A percentile compares a stretch with the other conserved stretches of the same genome.
phyloP scores from a whole-genome alignment of 1,139 yeast genomes.

The Geotrichum histeridarum region DNA sequence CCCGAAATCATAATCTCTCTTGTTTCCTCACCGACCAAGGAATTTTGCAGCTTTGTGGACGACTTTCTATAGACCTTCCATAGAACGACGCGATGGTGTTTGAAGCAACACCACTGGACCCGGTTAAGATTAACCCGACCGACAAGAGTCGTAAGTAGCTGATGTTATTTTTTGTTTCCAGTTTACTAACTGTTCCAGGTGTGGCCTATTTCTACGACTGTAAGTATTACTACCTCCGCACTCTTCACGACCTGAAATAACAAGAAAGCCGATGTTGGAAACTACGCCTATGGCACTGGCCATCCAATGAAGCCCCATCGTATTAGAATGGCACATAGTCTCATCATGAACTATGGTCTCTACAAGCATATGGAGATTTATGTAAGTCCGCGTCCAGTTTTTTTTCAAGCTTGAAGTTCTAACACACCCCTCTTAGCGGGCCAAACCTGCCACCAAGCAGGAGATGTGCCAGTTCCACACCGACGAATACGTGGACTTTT shows the following conservation, averaged over 20 bases:
- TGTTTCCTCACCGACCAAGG: not conserved
- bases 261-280: conserved; percentile 73
- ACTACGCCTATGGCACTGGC: conserved; percentile 96
- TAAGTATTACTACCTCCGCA: conserved; percentile 15
- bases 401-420: not conserved
- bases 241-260: not conserved
- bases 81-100: conserved; percentile 22
- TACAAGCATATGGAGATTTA: conserved; percentile 97
- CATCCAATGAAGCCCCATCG: conserved; percentile 99
- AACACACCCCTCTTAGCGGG: conserved; percentile 41
- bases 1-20: not conserved
- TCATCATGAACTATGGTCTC: conserved; percentile 94
- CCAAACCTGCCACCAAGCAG: conserved; percentile 96
- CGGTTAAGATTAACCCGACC: conserved; percentile 50
- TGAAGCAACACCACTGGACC: conserved; percentile 49
- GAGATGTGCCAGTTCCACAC: conserved; percentile 99
- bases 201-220: conserved; percentile 62
- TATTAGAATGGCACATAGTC: conserved; percentile 96
- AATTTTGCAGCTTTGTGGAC: not conserved
- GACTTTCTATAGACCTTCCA: not conserved
- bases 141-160: conserved; percentile 49
- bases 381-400: conserved; percentile 30
- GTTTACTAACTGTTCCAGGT: conserved; percentile 32
- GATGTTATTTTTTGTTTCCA: not conserved
- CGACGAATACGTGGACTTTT: conserved; percentile 91